phyloP scores from a whole-genome alignment of 805 yeast species.

The Wickerhamiella sergipiensis region DNA sequence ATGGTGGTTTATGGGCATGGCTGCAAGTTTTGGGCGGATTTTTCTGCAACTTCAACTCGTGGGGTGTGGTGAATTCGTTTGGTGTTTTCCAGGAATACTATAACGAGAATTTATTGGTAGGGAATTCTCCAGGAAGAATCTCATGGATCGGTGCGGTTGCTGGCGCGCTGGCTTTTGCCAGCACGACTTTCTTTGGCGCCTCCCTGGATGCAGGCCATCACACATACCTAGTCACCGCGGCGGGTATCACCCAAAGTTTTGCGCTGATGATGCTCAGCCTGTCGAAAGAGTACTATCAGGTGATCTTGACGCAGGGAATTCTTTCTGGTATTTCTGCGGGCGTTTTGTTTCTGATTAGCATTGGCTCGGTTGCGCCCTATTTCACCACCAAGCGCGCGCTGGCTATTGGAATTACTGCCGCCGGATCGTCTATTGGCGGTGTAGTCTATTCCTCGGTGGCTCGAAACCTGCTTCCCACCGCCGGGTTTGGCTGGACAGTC shows the following conservation, averaged over 20 bases:
- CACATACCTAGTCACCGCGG: constrained; percentile 15
- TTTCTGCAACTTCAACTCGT: constrained; percentile 15
- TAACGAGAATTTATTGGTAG: constrained; percentile 3
- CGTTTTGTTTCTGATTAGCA: constrained; percentile 31
- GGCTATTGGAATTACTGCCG: constrained; percentile 34
- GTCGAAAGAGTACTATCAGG: constrained; percentile 34
- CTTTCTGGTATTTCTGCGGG: constrained; percentile 34
- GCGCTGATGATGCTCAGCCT: constrained; percentile 23
- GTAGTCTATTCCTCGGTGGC: constrained; percentile 35
- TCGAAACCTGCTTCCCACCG: constrained; percentile 26
- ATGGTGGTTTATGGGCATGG: constrained; percentile 19
- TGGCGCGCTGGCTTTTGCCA: constrained; percentile 11
- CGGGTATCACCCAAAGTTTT: constrained; percentile 16
- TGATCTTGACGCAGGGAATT: constrained; percentile 39
- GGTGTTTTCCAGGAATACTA: constrained; percentile 19
- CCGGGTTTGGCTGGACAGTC: constrained; percentile 43
- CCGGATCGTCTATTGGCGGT: constrained; percentile 42
- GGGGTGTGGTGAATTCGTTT: constrained; percentile 18
- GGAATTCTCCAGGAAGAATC: constrained; percentile 10
- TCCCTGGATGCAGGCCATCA: constrained; percentile 21
- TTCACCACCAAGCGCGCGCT: constrained; percentile 31
- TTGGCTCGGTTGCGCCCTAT: constrained; percentile 34
- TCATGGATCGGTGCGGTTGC: constrained; percentile 17
- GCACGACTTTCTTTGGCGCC: constrained; percentile 20
- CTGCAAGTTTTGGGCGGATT: constrained; percentile 18